These are phyloP conservation scores for Drechslerella dactyloides DNA, from an alignment of 2,329 filamentous ascomycete genomes.

Conservation along the genomic window DNA sequence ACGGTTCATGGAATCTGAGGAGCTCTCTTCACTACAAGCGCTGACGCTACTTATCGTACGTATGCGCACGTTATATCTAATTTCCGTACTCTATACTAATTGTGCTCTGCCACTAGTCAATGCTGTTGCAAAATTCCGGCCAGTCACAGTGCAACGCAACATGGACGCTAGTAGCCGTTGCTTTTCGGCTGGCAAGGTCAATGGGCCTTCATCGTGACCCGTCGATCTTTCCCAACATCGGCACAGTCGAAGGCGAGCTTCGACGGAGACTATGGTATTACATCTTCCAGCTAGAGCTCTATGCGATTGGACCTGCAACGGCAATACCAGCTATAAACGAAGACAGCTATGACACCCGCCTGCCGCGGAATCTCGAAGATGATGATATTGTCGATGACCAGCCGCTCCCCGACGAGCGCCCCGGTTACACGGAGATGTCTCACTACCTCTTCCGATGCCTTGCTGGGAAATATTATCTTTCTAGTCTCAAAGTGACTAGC, in stretches of 20 bases:
- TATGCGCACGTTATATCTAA: not conserved
- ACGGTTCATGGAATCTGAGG: conserved; percentile 48
- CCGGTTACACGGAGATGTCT: conserved; percentile 49
- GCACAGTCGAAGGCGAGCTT: conserved; percentile 38
- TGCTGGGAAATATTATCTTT: conserved; percentile 48
- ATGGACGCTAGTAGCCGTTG: conserved; percentile 42
- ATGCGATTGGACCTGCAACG: conserved; percentile 43
- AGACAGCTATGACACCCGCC: conserved; percentile 41
- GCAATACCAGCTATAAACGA: conserved; percentile 45
- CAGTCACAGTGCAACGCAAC: conserved; percentile 41
- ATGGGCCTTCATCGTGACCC: conserved; percentile 50
- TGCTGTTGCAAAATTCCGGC: conserved; percentile 33
- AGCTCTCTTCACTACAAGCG: conserved; percentile 40
- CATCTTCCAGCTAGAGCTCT: conserved; percentile 41
- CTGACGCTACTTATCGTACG: conserved; percentile 44
- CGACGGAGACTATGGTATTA: conserved; percentile 49
- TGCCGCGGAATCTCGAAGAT: conserved; percentile 44
- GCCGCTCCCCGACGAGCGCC: conserved; percentile 28
- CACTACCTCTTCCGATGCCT: conserved; percentile 49
- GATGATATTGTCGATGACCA: conserved; percentile 46
- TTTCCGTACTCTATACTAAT: not conserved
- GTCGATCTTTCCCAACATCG: conserved; percentile 43
- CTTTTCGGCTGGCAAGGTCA: conserved; percentile 39
- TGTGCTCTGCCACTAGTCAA: conserved; percentile 15
- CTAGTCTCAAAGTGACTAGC: conserved; percentile 46